Conservation (phyloP, 805 yeast species). For the Metschnikowia gruessii region DNA sequence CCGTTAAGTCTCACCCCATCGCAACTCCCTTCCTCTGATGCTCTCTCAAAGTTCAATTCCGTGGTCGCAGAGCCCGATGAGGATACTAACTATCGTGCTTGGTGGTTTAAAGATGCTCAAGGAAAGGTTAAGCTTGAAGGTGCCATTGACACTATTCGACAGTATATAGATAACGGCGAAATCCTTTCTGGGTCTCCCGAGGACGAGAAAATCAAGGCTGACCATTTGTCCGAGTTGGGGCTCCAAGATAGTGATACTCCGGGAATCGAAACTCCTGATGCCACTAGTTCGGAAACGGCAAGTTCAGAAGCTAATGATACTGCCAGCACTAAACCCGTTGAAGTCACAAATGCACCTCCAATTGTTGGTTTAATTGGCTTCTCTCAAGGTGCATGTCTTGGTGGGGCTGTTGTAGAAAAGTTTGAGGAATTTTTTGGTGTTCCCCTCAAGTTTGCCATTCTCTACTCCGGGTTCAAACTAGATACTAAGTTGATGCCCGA, state of each 20-base stretch:
- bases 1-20: constrained; percentile 63
- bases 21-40: constrained; percentile 72
- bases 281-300: neutral
- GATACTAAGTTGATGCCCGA: constrained; percentile 30
- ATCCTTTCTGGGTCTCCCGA: constrained; percentile 29
- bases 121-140: constrained; percentile 44
- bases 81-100: constrained; percentile 49
- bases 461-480: constrained; percentile 63
- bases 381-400: constrained; percentile 91
- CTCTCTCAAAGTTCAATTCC: constrained; percentile 47
- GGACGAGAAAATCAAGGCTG: constrained; percentile 20
- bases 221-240: neutral
- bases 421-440: constrained; percentile 52
- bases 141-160: constrained; percentile 47
- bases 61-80: constrained; percentile 34
- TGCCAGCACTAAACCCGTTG: neutral
- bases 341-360: constrained; percentile 38
- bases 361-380: constrained; percentile 88
- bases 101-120: constrained; percentile 70
- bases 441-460: constrained; percentile 62
- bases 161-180: constrained; percentile 58
- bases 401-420: constrained; percentile 63
- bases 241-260: neutral
- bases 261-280: neutral
- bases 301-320: neutral